Evolutionary conservation across 1,284 basidiomycete genomes (phyloP), one percentile per base, ranked within the genome.

Genomic region (Irpex lacteus): DNA sequence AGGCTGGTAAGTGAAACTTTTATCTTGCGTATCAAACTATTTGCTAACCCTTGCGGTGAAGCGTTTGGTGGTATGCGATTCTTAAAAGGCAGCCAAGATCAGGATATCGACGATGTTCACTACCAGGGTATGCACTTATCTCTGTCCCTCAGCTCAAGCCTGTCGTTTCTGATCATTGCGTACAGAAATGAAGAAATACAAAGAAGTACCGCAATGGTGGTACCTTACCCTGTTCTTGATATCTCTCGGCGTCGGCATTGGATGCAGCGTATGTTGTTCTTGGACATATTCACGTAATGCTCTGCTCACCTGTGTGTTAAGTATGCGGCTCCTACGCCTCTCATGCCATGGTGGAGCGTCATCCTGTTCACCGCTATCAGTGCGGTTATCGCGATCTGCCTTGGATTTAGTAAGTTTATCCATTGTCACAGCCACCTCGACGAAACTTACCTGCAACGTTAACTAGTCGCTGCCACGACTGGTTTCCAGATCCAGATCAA

Each of bases 181-280:
- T 59, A 37, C 68, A 78, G 81, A 78, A 67, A 85, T 85, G 83
- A 76, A 77, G 67, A 80, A 80, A 65, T 85, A 85, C 69, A 70
- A 75, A 32, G 83, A 84, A 67, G 84, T 85, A 3, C 86, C 86
- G 3, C 80, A 81, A 66, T 83, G 80, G 80, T 85, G 80, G 71
- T 87, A 86, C 66, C 70, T 72, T 0, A 47, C 72, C 0, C 67
- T 86, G 15, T 83, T 87, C 67, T 15, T 82, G 11, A 65, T 73
- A n/a, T 82, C 83, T 0, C 71, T 88, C 18, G 81, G 66, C n/a
- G 76, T 87, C 56, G 81, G 81, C 34, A 83, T 88, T 63, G 83
- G 82, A 19, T 83, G 82, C 70, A 80, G 80, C 62, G 76, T 76
- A 64, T 4, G 75, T 70, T 19, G 11, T 21, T 47, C 9, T 38